phyloP scores from a whole-genome alignment of 108 stramenopile genomes.

The Schizochytrium sp. region DNA sequence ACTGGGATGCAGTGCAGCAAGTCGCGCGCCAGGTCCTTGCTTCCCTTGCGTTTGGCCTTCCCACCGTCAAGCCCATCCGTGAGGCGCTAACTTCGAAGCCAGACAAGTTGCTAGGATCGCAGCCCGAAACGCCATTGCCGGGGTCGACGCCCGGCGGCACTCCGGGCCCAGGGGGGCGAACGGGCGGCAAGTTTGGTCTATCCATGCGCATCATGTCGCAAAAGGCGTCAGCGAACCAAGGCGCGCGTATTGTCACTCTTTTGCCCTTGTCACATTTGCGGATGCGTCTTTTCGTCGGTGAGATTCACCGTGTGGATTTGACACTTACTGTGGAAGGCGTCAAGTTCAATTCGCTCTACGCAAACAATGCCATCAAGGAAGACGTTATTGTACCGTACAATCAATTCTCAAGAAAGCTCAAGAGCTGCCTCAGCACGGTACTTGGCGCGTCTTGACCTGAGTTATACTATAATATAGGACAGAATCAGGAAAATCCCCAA shows the following conservation, averaged over 20 bases:
- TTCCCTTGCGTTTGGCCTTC: not conserved
- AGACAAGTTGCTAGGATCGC: not conserved
- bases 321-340: not conserved
- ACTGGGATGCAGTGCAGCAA: not conserved
- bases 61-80: not conserved
- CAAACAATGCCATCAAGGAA: not conserved
- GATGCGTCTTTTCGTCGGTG: not conserved
- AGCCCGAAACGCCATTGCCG: not conserved
- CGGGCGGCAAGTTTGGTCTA: not conserved
- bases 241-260: not conserved
- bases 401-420: not conserved
- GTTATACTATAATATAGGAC: not conserved
- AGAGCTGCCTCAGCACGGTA: not conserved
- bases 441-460: not conserved
- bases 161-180: not conserved
- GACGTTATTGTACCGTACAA: not conserved
- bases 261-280: not conserved
- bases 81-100: not conserved
- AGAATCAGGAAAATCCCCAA: not conserved
- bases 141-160: not conserved
- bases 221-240: not conserved
- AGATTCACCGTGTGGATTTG: not conserved
- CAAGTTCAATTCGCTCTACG: not conserved
- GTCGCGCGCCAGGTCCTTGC: conserved; percentile 8
- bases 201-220: not conserved